Percentiles rank a stretch among this genome's conserved stretches.
These are phyloP conservation scores for Ceratocystis alfenasii DNA, from an alignment of 2,329 filamentous ascomycete species.

Conservation along the genomic window DNA sequence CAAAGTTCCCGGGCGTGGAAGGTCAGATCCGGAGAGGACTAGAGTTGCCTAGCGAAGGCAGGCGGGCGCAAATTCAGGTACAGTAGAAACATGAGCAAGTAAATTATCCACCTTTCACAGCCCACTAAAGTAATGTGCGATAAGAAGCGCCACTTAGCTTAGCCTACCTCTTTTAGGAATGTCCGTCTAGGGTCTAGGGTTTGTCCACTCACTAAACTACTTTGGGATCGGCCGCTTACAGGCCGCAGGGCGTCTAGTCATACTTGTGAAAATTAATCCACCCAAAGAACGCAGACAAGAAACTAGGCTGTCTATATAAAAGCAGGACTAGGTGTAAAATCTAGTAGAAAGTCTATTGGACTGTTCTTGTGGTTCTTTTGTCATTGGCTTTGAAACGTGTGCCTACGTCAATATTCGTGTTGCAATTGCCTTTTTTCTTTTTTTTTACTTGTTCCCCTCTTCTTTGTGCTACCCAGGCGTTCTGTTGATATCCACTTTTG, in stretches of 20 bases:
- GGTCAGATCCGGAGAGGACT: not conserved
- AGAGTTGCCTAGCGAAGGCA: not conserved
- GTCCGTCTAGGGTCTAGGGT: slow-evolving; percentile 10
- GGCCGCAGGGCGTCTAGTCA: not conserved
- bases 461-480: not conserved
- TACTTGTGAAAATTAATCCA: not conserved
- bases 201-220: not conserved
- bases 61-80: too few relatives aligned
- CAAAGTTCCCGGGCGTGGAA: not conserved
- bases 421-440: not conserved
- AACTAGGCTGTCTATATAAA: not conserved
- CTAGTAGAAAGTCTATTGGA: too few relatives aligned
- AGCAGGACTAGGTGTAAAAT: not conserved
- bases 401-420: not conserved
- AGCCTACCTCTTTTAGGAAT: not conserved
- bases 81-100: not conserved
- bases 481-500: not conserved
- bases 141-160: not conserved
- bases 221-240: not conserved
- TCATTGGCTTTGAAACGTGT: not conserved
- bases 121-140: not conserved
- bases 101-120: not conserved
- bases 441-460: not conserved
- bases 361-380: not conserved
- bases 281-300: not conserved